A percentile compares a stretch with the other conserved stretches of the same genome.
These are phyloP conservation scores for Casuarina glauca DNA, from an alignment of 306 rosid genomes.

Conservation along the genomic window DNA sequence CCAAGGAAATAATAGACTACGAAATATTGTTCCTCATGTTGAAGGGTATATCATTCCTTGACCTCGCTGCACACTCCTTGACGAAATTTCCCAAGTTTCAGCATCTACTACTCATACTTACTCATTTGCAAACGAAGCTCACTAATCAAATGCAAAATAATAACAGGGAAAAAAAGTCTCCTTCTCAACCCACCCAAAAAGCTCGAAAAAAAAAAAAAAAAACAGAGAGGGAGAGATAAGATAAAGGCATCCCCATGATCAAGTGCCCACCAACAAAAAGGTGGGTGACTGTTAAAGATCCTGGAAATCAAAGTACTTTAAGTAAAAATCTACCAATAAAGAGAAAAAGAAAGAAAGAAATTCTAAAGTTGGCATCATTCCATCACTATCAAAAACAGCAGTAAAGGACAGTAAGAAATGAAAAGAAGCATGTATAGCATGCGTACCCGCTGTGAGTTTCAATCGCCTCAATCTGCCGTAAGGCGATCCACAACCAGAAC, in stretches of 20 bases:
- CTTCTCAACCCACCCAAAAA: not conserved
- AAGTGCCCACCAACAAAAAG: constrained; percentile 39
- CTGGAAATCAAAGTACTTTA: constrained; percentile 49
- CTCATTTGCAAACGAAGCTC: not conserved
- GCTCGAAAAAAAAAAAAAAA: not conserved
- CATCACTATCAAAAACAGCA: constrained; percentile 29
- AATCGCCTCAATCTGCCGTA: constrained; percentile 80
- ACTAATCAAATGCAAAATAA: not conserved
- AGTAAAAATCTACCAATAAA: constrained; percentile 23
- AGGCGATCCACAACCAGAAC: constrained; percentile 81
- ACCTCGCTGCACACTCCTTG: not conserved
- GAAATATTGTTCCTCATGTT: not conserved
- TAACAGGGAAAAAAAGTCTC: constrained; percentile 11
- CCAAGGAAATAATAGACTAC: not conserved
- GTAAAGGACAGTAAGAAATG: constrained; percentile 15
- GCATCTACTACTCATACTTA: not conserved
- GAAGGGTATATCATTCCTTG: not conserved
- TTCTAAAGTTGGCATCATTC: constrained; percentile 36
- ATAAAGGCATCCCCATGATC: constrained; percentile 27
- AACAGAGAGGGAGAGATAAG: constrained; percentile 7
- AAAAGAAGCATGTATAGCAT: constrained; percentile 7
- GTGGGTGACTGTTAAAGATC: constrained; percentile 43
- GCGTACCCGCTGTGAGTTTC: constrained; percentile 85
- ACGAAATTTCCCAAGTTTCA: constrained; percentile 3
- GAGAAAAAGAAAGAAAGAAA: constrained; percentile 29